These are phyloP conservation scores for Botrytis fabae DNA, from an alignment of 2,329 filamentous ascomycete species.

Conservation along the genomic window DNA sequence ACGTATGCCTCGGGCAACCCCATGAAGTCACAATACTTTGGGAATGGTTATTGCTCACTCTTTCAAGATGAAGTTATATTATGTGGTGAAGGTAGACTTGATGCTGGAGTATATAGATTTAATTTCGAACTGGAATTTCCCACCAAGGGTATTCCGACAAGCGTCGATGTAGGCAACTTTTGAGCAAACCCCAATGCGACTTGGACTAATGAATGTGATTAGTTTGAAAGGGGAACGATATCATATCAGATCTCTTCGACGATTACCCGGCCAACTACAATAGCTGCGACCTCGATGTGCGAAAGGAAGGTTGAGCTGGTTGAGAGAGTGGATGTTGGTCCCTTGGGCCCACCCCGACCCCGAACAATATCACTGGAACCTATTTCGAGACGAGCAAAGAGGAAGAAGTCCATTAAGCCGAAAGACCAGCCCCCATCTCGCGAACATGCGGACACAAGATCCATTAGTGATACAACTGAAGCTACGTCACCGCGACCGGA, in stretches of 20 bases:
- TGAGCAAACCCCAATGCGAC: slow-evolving; percentile 10
- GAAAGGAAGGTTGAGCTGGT: slow-evolving; percentile 78
- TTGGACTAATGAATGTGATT: slow-evolving; percentile 14
- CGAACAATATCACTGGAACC: slow-evolving; percentile 86
- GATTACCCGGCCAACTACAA: slow-evolving; percentile 83
- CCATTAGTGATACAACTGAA: slow-evolving; percentile 31
- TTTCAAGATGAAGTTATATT: slow-evolving; percentile 82
- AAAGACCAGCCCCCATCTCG: slow-evolving; percentile 28
- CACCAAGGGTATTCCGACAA: slow-evolving; percentile 73
- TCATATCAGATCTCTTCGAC: slow-evolving; percentile 90
- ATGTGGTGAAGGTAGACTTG: slow-evolving; percentile 74
- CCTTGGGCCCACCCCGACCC: slow-evolving; percentile 71
- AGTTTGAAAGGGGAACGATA: slow-evolving; percentile 96
- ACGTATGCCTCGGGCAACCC: slow-evolving; percentile 42
- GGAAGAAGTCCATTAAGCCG: slow-evolving; percentile 39
- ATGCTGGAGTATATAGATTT: slow-evolving; percentile 76
- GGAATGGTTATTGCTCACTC: slow-evolving; percentile 75
- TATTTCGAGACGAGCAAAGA: slow-evolving; percentile 68
- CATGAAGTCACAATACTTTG: slow-evolving; percentile 58
- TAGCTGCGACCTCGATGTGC: slow-evolving; percentile 75
- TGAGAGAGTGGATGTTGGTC: slow-evolving; percentile 82
- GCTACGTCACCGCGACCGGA: slow-evolving; percentile 36
- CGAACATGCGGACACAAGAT: slow-evolving; percentile 32
- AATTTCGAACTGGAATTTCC: slow-evolving; percentile 74
- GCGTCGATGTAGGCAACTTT: slow-evolving; percentile 75